Evolutionary conservation across 495 filamentous ascomycete genomes (phyloP).

Genomic region (Aspergillus conjunctus): DNA sequence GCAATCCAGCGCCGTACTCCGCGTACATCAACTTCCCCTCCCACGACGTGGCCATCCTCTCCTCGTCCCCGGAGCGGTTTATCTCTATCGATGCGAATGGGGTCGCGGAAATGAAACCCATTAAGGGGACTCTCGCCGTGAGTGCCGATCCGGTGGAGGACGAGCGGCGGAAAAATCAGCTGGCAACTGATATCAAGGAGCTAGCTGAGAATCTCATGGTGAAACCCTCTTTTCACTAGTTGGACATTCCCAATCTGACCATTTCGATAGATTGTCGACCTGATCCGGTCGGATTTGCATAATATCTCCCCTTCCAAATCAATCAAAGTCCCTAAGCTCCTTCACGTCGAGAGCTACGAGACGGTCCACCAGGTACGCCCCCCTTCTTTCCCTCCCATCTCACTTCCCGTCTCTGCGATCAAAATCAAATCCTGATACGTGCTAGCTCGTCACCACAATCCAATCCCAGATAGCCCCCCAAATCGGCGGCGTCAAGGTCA

Average conservation of each 20-base stretch:
- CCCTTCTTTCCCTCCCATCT: background rate
- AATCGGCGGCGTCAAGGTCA: constrained; percentile 4
- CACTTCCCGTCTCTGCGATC: background rate
- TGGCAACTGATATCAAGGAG: constrained; percentile 9
- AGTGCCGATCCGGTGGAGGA: constrained; percentile 9
- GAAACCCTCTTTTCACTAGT: background rate
- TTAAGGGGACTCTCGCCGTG: constrained; percentile 13
- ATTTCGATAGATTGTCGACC: constrained; percentile 6
- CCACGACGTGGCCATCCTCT: constrained; percentile 3
- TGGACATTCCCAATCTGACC: background rate
- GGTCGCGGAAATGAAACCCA: constrained; percentile 12
- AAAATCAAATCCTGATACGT: background rate
- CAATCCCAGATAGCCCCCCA: constrained; percentile 12
- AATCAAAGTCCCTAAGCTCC: constrained; percentile 10
- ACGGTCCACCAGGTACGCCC: constrained; percentile 10
- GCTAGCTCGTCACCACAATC: constrained; percentile 12
- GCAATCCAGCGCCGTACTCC: constrained; percentile 10
- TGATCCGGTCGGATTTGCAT: constrained; percentile 12
- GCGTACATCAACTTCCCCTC: constrained; percentile 12
- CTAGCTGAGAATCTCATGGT: constrained; percentile 12
- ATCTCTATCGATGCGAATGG: constrained; percentile 7
- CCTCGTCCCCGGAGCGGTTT: constrained; percentile 10
- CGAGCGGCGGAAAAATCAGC: constrained; percentile 3
- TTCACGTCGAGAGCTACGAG: constrained; percentile 13
- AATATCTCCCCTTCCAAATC: constrained; percentile 10